These are phyloP conservation scores for Aegle marmelos DNA, from an alignment of 345 rosid species.

Conservation along the genomic window DNA sequence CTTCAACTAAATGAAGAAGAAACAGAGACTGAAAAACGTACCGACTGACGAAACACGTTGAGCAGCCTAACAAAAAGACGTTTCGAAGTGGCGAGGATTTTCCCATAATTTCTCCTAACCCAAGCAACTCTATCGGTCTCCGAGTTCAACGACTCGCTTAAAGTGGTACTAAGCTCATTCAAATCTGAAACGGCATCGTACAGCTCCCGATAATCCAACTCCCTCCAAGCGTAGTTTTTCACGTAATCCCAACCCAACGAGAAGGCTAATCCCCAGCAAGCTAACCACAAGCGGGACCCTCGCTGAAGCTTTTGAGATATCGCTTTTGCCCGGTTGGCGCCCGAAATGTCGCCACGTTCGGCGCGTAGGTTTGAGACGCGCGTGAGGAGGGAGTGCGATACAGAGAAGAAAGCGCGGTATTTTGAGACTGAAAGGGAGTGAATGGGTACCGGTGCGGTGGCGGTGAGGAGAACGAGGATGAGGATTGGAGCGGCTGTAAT, in stretches of 20 bases:
- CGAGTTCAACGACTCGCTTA: conserved; percentile 49
- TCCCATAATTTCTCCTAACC: conserved; percentile 47
- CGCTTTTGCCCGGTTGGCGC: conserved; percentile 50
- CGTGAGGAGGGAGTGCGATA: conserved; percentile 60
- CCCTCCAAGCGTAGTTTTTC: conserved; percentile 75
- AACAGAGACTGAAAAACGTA: conserved; percentile 11
- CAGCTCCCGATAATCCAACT: conserved; percentile 47
- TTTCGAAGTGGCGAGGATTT: conserved; percentile 45
- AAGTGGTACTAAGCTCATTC: conserved; percentile 45
- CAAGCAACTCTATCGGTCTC: conserved; percentile 49
- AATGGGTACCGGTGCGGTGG: conserved; percentile 26
- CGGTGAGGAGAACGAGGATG: conserved; percentile 27
- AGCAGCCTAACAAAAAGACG: conserved; percentile 47
- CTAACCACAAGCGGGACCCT: conserved; percentile 40
- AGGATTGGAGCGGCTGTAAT: conserved; percentile 20
- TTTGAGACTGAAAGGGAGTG: conserved; percentile 37
- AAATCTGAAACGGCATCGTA: conserved; percentile 53
- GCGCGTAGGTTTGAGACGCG: conserved; percentile 78
- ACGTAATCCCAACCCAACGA: conserved; percentile 75
- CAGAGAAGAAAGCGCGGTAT: conserved; percentile 47
- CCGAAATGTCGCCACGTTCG: conserved; percentile 61
- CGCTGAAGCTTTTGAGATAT: conserved; percentile 55
- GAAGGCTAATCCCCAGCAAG: conserved; percentile 37
- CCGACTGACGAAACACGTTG: conserved; percentile 52
- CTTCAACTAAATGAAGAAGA: neutral